phyloP scores from a whole-genome alignment of 2,329 filamentous ascomycete genomes.

The Fusarium scirpi region DNA sequence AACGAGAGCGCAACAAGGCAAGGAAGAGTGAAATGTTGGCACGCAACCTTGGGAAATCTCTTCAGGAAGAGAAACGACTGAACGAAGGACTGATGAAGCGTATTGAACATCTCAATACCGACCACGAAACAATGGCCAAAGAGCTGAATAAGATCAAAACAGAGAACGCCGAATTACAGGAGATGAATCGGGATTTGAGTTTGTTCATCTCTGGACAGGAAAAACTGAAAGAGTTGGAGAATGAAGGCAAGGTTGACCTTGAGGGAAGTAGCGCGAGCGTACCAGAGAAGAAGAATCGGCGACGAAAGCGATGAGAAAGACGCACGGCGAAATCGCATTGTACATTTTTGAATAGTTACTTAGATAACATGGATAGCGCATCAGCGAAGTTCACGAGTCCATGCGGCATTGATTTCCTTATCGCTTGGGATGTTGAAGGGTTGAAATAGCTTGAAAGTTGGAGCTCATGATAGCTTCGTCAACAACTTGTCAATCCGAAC shows the following conservation, averaged over 20 bases:
- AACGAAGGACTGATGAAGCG: conserved; percentile 83
- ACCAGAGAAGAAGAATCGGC: conserved; percentile 68
- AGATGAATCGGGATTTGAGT: conserved; percentile 86
- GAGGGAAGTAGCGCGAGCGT: conserved; percentile 78
- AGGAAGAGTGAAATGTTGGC: conserved; percentile 81
- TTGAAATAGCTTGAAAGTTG: not conserved
- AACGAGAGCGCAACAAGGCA: conserved; percentile 75
- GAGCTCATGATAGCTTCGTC: not conserved
- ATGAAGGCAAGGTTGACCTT: conserved; percentile 70
- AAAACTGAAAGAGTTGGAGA: conserved; percentile 79
- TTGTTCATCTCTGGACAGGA: conserved; percentile 90
- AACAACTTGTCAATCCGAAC: not conserved
- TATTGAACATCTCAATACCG: conserved; percentile 79
- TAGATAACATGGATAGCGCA: not conserved
- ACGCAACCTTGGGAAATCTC: conserved; percentile 77
- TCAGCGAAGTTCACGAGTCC: not conserved
- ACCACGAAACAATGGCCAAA: conserved; percentile 68
- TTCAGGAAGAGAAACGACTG: conserved; percentile 88
- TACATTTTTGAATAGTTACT: not conserved
- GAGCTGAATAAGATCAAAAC: conserved; percentile 67
- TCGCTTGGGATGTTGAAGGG: not conserved
- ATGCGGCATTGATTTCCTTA: not conserved
- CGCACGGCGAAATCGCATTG: not conserved
- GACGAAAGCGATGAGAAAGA: conserved; percentile 54
- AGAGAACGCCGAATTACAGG: conserved; percentile 79